Evolutionary conservation across 2,329 filamentous ascomycete species (phyloP), one percentile per base, ranked within the genome.

Genomic region (Paracoccidioides lutzii): DNA sequence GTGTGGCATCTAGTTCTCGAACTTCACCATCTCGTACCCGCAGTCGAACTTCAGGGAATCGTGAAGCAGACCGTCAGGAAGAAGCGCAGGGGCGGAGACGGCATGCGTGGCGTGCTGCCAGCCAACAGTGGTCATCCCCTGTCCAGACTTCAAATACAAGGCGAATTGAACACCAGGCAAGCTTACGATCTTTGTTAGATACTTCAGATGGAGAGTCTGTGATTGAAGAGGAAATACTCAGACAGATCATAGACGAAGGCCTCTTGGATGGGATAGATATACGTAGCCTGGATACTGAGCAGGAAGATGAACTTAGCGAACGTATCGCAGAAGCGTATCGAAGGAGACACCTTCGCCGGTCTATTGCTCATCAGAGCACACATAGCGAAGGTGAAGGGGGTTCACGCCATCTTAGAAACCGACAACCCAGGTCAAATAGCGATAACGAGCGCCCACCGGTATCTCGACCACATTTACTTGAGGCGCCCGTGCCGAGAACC

Each of bases 231-330:
- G 90, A 95, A 67, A 94, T 96, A 57, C 81, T 94, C 61, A 81
- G 88, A 45, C 89, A 95, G 66, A 95, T 95, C 57, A 80, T 90
- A 62, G 85, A 91, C 60, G 89, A 95, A 65, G 90, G 91, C 0
- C 73, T 96, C 22, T 71, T 95, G 38, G 88, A 96, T 64, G 90
- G 89, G 15, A 82, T 96, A 49, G 90, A 96, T 66, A 74, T 96
- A 55, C 87, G 93, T 64, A 90, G 90, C 60, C 83, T 96, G 54
- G 90, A 91, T 59, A 78, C 89, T 14, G 81, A 76, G 51, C 87
- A 90, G 64, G 89, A 96, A 66, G 90, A 96, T 64, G 88, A 94
- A 65, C 81, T 97, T 14, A 95, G 88, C 60, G 87, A 91, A 65
- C 83, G 87, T 57, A 95, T 97, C 63, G 90, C 90, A 1, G 88